Conservation (phyloP, 495 filamentous ascomycete genomes). For the Peziza echinospora region DNA sequence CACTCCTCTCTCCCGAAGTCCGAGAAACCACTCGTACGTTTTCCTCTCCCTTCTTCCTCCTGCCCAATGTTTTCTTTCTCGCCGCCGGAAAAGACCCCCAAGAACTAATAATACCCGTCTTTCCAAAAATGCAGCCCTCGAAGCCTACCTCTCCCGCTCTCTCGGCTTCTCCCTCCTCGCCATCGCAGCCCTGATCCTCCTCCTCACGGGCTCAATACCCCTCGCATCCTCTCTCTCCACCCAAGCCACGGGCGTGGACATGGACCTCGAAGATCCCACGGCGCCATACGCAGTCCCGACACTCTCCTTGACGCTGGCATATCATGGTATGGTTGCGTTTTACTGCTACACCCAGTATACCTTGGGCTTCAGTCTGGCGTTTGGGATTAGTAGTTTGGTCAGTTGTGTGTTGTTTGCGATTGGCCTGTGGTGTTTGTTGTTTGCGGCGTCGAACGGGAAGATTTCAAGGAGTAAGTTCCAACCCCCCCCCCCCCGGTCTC, state of each 20-base stretch:
- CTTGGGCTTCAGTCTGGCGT: slow-evolving; percentile 29
- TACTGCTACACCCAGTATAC: slow-evolving; percentile 46
- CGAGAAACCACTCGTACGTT: slow-evolving; percentile 32
- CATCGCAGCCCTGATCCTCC: slow-evolving; percentile 39
- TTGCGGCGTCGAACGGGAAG: slow-evolving; percentile 38
- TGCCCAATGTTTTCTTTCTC: background rate
- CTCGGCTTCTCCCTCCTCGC: slow-evolving; percentile 45
- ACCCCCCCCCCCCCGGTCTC: background rate
- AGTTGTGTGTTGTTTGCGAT: slow-evolving; percentile 34
- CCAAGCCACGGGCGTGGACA: slow-evolving; percentile 4
- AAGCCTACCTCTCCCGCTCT: slow-evolving; percentile 50
- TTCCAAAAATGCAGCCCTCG: slow-evolving; percentile 28
- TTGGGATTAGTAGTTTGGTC: slow-evolving; percentile 31
- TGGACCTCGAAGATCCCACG: slow-evolving; percentile 28
- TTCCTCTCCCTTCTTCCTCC: background rate
- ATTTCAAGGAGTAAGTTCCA: slow-evolving; percentile 30
- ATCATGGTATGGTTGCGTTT: slow-evolving; percentile 41
- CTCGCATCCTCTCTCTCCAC: slow-evolving; percentile 27
- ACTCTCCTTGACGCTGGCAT: slow-evolving; percentile 39
- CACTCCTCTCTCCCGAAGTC: slow-evolving; percentile 37
- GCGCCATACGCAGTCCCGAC: slow-evolving; percentile 49
- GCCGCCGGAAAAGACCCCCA: background rate
- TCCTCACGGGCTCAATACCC: slow-evolving; percentile 58
- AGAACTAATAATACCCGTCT: background rate
- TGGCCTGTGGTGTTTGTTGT: slow-evolving; percentile 55